Evolutionary conservation across 306 rosid genomes (phyloP), one percentile per base, ranked within the genome.

Genomic region (Begonia peltatifolia): DNA sequence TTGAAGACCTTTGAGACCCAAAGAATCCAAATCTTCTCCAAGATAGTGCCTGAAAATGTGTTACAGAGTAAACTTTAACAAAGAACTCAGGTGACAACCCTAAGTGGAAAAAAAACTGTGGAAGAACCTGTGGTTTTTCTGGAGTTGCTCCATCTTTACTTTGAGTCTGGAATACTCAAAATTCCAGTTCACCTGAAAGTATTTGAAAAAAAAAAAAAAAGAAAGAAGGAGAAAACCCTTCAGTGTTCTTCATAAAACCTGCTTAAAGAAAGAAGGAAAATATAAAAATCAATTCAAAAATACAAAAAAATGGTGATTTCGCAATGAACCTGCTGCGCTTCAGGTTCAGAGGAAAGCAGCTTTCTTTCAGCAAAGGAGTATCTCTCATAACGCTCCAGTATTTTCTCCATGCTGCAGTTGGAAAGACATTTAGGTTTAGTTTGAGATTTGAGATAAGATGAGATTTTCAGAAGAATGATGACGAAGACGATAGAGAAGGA

Each of bases 331-430:
- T 80, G 79, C 85, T 80, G 79, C 4, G 77, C 35, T 55, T 73
- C 82, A 46, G 72, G 44, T 59, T 78, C 72, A 61, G 75, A 59
- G 58, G 48, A 69, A 0, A 14, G 58, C n/a, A 73, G 72, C 52
- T 75, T 84, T 49, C 64, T 79, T 51, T 80, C 94, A 14, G 83
- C 71, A 15, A 61, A 81, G 7, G 79, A 72, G 66, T 81, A 84
- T 66, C 92, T 73, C 62, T 84, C 96, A 41, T 84, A 82, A 61
- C 94, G 92, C 53, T 87, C 96, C 25, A 87, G 87, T 51, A 81
- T 84, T 69, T 73, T 76, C 77, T 84, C 96, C 96, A 87, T 87
- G 79, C 87, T 84, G 76, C 55, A n/a, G 12, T 20, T 20, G 23
- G 23, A 20, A 20, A 20, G 2, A 20, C 23, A 20, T 20, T 2